Evolutionary conservation across 2,329 filamentous ascomycete genomes (phyloP), one percentile per base, ranked within the genome.

Genomic region (Emmonsia crescens): DNA sequence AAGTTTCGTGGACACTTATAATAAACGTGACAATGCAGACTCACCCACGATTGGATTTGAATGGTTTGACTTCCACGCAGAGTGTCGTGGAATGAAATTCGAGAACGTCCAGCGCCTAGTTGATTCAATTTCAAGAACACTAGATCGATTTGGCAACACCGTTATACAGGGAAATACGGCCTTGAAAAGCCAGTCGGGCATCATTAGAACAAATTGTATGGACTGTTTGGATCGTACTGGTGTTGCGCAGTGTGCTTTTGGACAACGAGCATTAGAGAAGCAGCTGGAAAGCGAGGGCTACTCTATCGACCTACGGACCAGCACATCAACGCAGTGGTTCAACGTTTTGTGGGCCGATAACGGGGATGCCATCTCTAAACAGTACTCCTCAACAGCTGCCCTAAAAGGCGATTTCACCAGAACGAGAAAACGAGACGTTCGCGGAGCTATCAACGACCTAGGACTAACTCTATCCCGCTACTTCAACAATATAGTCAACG

Each of bases 261-360:
- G 85, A 5, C 89, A 91, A 69, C 85, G 88, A 70, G 89, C 90
- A 66, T 80, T 99, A 1, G 91, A 96, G 66, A 73, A 82, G 38
- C 91, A 96, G 70, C 80, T 99, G 1, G 87, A 84, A 62, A 80
- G 83, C 24, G 85, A 95, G 64, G 89, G 88, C 0, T 87, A 91
- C 63, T 85, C 87, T 61, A 87, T 95, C 75, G 85, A 86, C 66
- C 80, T 88, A 0, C 86, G 94, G 64, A 74, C 81, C 29, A 91
- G 96, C 71, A 88, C 90, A 62, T 85, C 86, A 61, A 95, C 89
- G 5, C 83, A 86, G 54, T 97, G 93, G 91, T 97, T 97, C 78
- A 97, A 99, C 74, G 91, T 85, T 0, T 79, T 97, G 0, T 99
- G 94, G 93, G 94, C 94, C 0, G 94, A 99, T 72, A 99, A 99